Evolutionary conservation across 2,329 filamentous ascomycete genomes (phyloP).

Genomic region (Penicillium sp.): DNA sequence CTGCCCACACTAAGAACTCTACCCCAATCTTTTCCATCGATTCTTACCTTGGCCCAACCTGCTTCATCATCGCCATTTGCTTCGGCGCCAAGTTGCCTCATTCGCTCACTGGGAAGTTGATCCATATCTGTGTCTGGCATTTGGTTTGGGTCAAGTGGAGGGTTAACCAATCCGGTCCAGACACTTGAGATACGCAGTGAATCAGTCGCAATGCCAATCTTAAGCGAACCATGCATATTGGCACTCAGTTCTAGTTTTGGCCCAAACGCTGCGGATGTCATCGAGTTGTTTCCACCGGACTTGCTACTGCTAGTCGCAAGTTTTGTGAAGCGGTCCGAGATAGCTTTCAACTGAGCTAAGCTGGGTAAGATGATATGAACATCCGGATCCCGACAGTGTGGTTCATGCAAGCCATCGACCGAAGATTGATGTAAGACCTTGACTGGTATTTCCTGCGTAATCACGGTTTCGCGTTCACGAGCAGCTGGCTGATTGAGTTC

Average conservation of each 20-base stretch:
- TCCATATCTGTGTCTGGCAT: constrained; percentile 62
- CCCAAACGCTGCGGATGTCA: constrained; percentile 23
- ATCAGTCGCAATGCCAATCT: constrained; percentile 76
- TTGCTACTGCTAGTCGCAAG: constrained; percentile 54
- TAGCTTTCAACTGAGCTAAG: constrained; percentile 82
- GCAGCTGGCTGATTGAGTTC: constrained; percentile 36
- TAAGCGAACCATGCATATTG: constrained; percentile 89
- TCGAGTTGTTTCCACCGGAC: constrained; percentile 24
- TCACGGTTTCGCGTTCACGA: constrained; percentile 79
- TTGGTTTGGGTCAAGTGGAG: constrained; percentile 75
- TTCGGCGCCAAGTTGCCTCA: constrained; percentile 57
- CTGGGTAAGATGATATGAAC: constrained; percentile 89
- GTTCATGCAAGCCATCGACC: constrained; percentile 93
- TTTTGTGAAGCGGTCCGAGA: constrained; percentile 92
- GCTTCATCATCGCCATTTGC: constrained; percentile 64
- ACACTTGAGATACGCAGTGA: constrained; percentile 77
- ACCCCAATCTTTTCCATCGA: constrained; percentile 93
- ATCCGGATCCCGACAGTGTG: constrained; percentile 82
- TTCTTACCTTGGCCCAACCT: constrained; percentile 81
- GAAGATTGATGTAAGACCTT: constrained; percentile 77
- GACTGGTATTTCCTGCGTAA: constrained; percentile 95
- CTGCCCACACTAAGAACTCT: constrained; percentile 88
- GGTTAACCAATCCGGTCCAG: constrained; percentile 84
- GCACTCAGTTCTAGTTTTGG: constrained; percentile 80
- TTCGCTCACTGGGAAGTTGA: constrained; percentile 76